A percentile compares a stretch with the other conserved stretches of the same genome.
phyloP scores from a whole-genome alignment of 2,329 filamentous ascomycete genomes.

The Aspergillus chevalieri region DNA sequence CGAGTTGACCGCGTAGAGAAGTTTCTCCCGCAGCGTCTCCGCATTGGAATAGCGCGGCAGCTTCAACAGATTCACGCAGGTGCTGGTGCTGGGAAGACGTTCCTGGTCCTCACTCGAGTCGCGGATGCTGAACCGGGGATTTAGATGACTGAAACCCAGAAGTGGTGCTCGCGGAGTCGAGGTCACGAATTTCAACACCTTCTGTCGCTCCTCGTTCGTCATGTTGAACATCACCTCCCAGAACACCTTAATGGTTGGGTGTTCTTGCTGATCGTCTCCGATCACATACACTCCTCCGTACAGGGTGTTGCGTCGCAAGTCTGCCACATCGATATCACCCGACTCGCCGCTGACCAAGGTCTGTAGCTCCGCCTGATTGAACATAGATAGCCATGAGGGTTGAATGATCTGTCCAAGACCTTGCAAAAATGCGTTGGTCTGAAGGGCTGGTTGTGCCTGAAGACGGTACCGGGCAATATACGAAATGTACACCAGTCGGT shows the following conservation, averaged over 20 bases:
- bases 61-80: conserved; percentile 92
- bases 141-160: conserved; percentile 79
- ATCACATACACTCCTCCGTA: conserved; percentile 86
- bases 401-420: conserved; percentile 84
- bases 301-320: conserved; percentile 73
- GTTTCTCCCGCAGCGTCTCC: conserved; percentile 63
- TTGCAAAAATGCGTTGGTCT: conserved; percentile 80
- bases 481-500: conserved; percentile 88
- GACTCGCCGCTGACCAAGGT: conserved; percentile 86
- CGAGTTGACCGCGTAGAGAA: conserved; percentile 83
- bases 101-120: conserved; percentile 72
- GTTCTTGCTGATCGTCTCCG: conserved; percentile 81
- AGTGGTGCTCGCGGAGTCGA: conserved; percentile 85
- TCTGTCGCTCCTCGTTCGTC: conserved; percentile 68
- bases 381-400: conserved; percentile 93
- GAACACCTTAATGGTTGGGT: conserved; percentile 78
- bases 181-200: conserved; percentile 92
- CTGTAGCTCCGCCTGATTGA: conserved; percentile 92
- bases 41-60: conserved; percentile 72
- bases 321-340: conserved; percentile 77
- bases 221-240: conserved; percentile 82
- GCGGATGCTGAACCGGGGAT: conserved; percentile 80
- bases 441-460: conserved; percentile 68
- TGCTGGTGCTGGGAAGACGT: conserved; percentile 84
- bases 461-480: conserved; percentile 84